phyloP scores from a whole-genome alignment of 805 yeast species.

The Hanseniaspora guilliermondii region DNA sequence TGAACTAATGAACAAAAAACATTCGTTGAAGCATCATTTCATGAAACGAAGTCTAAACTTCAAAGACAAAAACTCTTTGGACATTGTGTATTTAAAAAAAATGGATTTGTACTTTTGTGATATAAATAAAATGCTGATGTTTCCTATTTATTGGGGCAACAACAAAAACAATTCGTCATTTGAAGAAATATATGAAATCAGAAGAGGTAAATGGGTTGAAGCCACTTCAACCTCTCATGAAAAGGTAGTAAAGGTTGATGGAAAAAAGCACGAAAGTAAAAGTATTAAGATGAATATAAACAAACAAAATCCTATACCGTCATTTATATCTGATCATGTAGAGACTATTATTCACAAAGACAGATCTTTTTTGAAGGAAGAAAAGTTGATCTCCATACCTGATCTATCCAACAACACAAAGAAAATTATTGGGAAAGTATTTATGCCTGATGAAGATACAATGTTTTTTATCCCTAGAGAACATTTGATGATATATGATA shows the following conservation, averaged over 20 bases:
- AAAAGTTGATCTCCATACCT: constrained; percentile 4
- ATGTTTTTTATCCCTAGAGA: constrained; percentile 10
- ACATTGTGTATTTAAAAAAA: not conserved
- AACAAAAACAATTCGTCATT: not conserved
- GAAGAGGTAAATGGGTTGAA: constrained; percentile 12
- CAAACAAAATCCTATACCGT: not conserved
- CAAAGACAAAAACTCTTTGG: not conserved
- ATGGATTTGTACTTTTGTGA: constrained; percentile 3
- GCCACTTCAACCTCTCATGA: not conserved
- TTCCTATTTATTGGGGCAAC: constrained; percentile 7
- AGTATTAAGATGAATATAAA: not conserved
- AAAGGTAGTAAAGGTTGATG: not conserved
- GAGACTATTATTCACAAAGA: not conserved
- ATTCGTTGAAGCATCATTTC: not conserved
- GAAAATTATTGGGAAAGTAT: not conserved
- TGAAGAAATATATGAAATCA: constrained; percentile 9
- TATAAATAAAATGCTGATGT: constrained; percentile 1
- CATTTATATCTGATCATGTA: constrained; percentile 4
- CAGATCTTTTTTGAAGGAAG: not conserved
- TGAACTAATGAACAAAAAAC: not conserved
- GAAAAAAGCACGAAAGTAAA: not conserved
- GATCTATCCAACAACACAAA: not conserved
- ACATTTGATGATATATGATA: constrained; percentile 3
- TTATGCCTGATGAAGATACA: constrained; percentile 7
- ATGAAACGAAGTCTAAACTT: not conserved